Percentiles rank a stretch among this genome's conserved stretches.
These are phyloP conservation scores for Sphagnurus paluster DNA, from an alignment of 1,284 basidiomycete genomes.

Conservation along the genomic window DNA sequence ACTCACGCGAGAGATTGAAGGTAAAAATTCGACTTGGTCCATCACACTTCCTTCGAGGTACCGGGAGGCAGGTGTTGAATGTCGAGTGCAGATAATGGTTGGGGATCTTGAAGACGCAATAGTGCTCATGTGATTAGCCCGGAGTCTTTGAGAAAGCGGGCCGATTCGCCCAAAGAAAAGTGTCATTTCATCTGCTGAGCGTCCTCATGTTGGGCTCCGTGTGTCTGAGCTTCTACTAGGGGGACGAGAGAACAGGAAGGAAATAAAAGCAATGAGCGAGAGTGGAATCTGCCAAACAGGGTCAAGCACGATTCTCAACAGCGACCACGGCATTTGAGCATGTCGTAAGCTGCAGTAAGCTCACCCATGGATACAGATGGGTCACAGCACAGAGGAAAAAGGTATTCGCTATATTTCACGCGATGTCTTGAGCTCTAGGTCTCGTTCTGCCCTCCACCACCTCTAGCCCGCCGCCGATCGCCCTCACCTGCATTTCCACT, in stretches of 20 bases:
- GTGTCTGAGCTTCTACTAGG: not conserved
- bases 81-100: not conserved
- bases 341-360: constrained; percentile 48
- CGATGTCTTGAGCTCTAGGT: constrained; percentile 51
- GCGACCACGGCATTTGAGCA: constrained; percentile 26
- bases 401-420: too few relatives aligned
- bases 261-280: not conserved
- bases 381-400: constrained; percentile 54
- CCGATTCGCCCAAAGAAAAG: not conserved
- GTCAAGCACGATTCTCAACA: constrained; percentile 18
- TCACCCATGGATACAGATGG: constrained; percentile 36
- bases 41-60: constrained; percentile 11
- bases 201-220: not conserved
- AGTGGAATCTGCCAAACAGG: constrained; percentile 20
- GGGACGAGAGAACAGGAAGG: not conserved
- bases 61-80: not conserved
- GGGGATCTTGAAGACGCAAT: constrained; percentile 2
- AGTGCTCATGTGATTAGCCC: constrained; percentile 17
- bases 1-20: constrained; percentile 53
- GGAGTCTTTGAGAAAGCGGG: constrained; percentile 5
- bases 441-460: constrained; percentile 60
- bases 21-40: constrained; percentile 44
- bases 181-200: constrained; percentile 4
- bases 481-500: constrained; percentile 43
- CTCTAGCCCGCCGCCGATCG: constrained; percentile 63